Evolutionary conservation across 192 early-diverging fungal species (phyloP).

Genomic region (Entrophospora sp.): DNA sequence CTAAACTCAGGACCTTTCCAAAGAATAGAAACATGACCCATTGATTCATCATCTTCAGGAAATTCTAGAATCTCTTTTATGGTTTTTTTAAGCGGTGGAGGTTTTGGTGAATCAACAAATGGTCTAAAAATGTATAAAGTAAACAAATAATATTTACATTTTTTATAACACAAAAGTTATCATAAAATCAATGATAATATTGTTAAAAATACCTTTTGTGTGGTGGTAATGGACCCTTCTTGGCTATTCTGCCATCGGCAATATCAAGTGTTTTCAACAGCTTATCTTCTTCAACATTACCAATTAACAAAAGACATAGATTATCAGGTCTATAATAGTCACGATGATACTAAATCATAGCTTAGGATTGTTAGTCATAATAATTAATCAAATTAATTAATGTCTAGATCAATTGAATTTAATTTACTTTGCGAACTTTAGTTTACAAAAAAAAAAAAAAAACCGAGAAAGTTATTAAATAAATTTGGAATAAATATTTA

Average conservation of each 20-base stretch:
- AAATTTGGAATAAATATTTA: no score
- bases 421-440: slow-evolving; percentile 6
- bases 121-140: slow-evolving; percentile 30
- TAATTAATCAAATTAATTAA: neutral
- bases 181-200: neutral
- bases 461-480: no score
- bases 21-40: slow-evolving; percentile 42
- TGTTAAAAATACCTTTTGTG: slow-evolving; percentile 32
- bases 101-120: slow-evolving; percentile 45
- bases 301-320: slow-evolving; percentile 49
- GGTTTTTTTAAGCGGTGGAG: slow-evolving; percentile 32
- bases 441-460: neutral
- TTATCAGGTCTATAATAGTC: slow-evolving; percentile 56
- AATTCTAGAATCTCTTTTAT: slow-evolving; percentile 41
- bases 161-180: neutral
- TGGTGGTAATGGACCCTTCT: slow-evolving; percentile 37
- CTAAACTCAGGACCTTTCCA: slow-evolving; percentile 47
- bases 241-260: slow-evolving; percentile 42
- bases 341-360: slow-evolving; percentile 38
- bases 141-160: neutral
- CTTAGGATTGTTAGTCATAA: neutral
- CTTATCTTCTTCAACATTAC: slow-evolving; percentile 33
- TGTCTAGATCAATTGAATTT: neutral
- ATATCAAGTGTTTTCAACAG: slow-evolving; percentile 37
- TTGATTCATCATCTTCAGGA: slow-evolving; percentile 53